phyloP scores from a whole-genome alignment of 257 asterid species.

The Solanum lignicaule region DNA sequence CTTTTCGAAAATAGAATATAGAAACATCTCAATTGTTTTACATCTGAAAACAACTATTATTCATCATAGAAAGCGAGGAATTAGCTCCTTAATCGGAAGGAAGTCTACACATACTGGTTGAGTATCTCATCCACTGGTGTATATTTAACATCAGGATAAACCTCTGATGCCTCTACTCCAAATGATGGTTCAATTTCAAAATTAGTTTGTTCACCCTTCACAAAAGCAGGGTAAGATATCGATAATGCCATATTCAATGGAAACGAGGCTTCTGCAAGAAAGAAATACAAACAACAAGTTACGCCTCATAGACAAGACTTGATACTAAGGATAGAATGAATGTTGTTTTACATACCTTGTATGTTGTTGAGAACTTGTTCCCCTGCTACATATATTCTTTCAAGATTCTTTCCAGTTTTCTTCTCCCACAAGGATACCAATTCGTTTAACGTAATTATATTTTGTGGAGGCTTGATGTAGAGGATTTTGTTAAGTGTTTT shows the following conservation, averaged over 20 bases:
- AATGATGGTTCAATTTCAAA: conserved; percentile 48
- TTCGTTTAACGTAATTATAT: conserved; percentile 40
- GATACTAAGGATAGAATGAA: background rate
- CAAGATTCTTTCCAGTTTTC: conserved; percentile 52
- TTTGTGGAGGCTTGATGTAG: conserved; percentile 46
- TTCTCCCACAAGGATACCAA: conserved; percentile 65
- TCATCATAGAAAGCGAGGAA: background rate
- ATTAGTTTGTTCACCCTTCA: conserved; percentile 49
- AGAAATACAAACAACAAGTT: background rate
- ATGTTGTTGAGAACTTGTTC: conserved; percentile 50
- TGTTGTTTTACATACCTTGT: conserved; percentile 17
- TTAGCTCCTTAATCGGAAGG: background rate
- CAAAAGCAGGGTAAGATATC: conserved; percentile 37
- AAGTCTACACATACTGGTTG: conserved; percentile 15
- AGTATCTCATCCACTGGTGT: conserved; percentile 52
- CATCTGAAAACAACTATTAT: background rate
- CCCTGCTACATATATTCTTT: conserved; percentile 36
- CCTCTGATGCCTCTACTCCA: conserved; percentile 52
- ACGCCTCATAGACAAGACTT: background rate
- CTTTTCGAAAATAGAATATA: background rate
- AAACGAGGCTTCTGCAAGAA: conserved; percentile 31
- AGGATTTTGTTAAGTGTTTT: conserved; percentile 53
- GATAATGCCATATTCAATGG: conserved; percentile 34
- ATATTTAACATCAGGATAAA: conserved; percentile 64
- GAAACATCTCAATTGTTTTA: background rate